Evolutionary conservation across 768 basidiomycete species (phyloP).

Genomic region (Brasilioporus rufonigricans): DNA sequence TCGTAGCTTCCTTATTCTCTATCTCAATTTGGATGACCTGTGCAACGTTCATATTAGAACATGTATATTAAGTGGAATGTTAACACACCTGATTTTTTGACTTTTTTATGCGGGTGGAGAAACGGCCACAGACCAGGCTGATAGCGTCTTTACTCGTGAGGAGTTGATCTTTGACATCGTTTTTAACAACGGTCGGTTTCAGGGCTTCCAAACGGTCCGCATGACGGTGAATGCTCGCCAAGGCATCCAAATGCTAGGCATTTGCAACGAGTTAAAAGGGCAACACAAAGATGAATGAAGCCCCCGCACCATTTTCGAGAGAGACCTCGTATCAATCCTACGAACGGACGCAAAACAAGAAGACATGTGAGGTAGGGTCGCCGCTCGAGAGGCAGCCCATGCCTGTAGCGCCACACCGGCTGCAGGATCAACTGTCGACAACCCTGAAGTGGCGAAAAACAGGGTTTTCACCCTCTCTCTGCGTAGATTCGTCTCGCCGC

Average conservation of each 20-base stretch:
- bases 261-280: background rate
- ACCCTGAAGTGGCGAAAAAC: slow-evolving; percentile 23
- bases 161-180: slow-evolving; percentile 37
- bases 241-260: slow-evolving; percentile 39
- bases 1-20: background rate
- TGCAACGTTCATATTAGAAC: background rate
- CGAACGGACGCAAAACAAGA: slow-evolving; percentile 12
- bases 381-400: slow-evolving; percentile 44
- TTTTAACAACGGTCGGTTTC: slow-evolving; percentile 45
- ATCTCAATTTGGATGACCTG: slow-evolving; percentile 24
- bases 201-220: slow-evolving; percentile 44
- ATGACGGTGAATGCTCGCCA: slow-evolving; percentile 47
- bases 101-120: slow-evolving; percentile 41
- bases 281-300: background rate
- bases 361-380: slow-evolving; percentile 23
- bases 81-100: slow-evolving; percentile 40
- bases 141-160: slow-evolving; percentile 30
- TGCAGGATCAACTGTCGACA: slow-evolving; percentile 17
- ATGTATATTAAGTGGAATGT: background rate
- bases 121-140: slow-evolving; percentile 39
- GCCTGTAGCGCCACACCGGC: slow-evolving; percentile 38
- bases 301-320: slow-evolving; percentile 30
- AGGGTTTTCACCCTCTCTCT: slow-evolving; percentile 27
- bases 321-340: slow-evolving; percentile 24
- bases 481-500: slow-evolving; percentile 33